These are phyloP conservation scores for Millerozyma miso DNA, from an alignment of 805 yeast species.

Conservation along the genomic window DNA sequence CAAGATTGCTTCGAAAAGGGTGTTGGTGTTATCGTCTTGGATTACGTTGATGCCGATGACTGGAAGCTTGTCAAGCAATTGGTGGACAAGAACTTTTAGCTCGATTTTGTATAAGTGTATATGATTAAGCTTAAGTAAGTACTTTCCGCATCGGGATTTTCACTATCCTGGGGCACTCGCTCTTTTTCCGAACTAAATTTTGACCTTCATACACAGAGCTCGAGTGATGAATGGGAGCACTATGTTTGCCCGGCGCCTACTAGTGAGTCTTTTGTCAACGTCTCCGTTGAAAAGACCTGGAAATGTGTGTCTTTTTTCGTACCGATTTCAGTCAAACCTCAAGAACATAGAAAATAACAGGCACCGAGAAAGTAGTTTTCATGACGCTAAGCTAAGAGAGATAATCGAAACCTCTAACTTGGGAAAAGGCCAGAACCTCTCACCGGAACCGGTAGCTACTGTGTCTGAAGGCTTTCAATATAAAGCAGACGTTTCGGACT, in stretches of 20 bases:
- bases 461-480: not conserved
- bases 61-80: slow-evolving; percentile 54
- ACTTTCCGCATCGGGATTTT: not conserved
- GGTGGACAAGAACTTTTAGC: slow-evolving; percentile 48
- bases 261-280: not conserved
- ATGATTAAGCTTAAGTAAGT: not conserved
- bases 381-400: slow-evolving; percentile 26
- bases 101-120: not conserved
- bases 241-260: not conserved
- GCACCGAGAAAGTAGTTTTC: not conserved
- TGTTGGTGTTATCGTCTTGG: slow-evolving; percentile 63
- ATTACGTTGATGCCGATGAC: slow-evolving; percentile 57
- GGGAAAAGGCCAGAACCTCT: not conserved
- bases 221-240: not conserved
- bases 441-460: not conserved
- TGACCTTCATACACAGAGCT: too few relatives aligned
- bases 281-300: not conserved
- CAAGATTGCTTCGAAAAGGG: slow-evolving; percentile 50
- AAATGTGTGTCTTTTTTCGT: not conserved
- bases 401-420: slow-evolving; percentile 35
- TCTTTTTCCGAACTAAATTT: not conserved
- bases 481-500: not conserved
- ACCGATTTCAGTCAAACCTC: not conserved
- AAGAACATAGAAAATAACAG: too few relatives aligned
- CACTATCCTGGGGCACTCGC: not conserved